Base-by-base conservation (phyloP, 495 filamentous ascomycete genomes). In the Podospora tetraspora region DNA sequence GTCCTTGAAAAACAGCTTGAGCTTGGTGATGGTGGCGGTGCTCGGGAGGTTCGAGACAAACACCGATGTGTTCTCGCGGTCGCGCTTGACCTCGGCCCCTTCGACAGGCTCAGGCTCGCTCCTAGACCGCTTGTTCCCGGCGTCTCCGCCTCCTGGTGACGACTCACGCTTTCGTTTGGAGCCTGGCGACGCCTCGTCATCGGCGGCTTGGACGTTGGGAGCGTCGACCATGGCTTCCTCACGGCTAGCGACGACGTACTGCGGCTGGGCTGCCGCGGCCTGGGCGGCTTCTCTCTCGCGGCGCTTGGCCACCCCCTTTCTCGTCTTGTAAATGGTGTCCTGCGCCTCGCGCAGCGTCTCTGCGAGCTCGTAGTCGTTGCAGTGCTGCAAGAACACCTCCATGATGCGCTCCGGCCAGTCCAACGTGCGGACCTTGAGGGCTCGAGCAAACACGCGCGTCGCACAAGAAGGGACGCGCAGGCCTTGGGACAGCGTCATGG, bases 371-470 rank as follows among this genome's bases (percentile, higher is more conserved):
- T 95, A 93, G 69, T 93, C 91, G 72, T 94, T 90, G 73, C 92
- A 96, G 73, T 98, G 94, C 56, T 91, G 84, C 37, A 93, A 78
- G 68, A 91, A 97, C 22, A 89, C 86, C 70, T 93, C 90, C 77
- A 97, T 83, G 57, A 97, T 84, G 74, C 91, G 91, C 76, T 97
- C 94, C 0, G 95, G 95, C 90, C 90, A 95, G 77, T 99, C 93
- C n/a, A 99, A 75, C 29, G 84, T 85, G 25, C 82, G 81, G 66
- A 88, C 83, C 68, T 85, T 81, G 63, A 97, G 82, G 7, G 92
- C 93, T 70, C 89, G 84, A 67, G 88, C 86, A 52, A 97, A 79
- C 57, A 97, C 89, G 12, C 79, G 84, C 3, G 91, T 94, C 12
- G 91, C 91, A 66, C 85, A 82, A 43, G 83, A 81, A 4, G 92